These are phyloP conservation scores for Fraxinus platypoda DNA, from an alignment of 305 asterid genomes.

Conservation along the genomic window DNA sequence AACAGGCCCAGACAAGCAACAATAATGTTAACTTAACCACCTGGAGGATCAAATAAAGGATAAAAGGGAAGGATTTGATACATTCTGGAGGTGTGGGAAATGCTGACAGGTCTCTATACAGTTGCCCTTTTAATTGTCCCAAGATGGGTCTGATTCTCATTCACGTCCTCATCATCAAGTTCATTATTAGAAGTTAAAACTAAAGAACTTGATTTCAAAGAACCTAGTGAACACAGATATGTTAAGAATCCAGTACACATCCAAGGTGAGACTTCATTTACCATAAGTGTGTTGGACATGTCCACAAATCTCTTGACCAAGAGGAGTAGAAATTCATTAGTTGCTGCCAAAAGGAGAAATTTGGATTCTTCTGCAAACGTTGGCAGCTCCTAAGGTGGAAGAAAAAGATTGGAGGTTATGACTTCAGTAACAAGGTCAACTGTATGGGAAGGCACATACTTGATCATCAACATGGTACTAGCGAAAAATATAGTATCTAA, in stretches of 20 bases:
- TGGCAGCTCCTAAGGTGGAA: neutral
- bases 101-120: neutral
- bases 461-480: neutral
- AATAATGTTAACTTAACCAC: neutral
- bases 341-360: neutral
- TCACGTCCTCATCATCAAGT: neutral
- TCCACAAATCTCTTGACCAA: neutral
- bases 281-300: neutral
- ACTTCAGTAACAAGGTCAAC: neutral
- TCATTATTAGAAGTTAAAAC: neutral
- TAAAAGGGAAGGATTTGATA: neutral
- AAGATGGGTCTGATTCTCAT: neutral
- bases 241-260: neutral
- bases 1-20: neutral
- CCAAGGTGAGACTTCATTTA: neutral
- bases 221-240: neutral
- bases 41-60: neutral
- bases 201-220: neutral
- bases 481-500: neutral
- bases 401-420: neutral
- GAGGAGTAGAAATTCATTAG: neutral
- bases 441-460: neutral
- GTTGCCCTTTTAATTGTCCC: neutral
- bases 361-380: neutral
- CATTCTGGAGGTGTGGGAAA: neutral